Conservation (phyloP, 2,329 filamentous ascomycete genomes). For the Scopulariopsis brevicaulis region DNA sequence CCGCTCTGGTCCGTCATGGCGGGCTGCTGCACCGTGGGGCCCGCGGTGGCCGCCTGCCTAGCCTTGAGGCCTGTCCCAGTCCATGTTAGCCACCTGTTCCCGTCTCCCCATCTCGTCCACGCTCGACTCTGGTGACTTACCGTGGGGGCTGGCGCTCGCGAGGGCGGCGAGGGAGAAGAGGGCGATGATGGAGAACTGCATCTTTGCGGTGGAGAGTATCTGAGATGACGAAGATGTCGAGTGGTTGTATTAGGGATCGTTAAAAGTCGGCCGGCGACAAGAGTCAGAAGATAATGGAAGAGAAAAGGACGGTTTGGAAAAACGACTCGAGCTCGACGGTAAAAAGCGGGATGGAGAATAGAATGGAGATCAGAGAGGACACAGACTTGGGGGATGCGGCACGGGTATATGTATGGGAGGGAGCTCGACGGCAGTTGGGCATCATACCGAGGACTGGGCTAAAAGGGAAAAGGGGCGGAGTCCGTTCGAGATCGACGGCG, state of each 20-base stretch:
- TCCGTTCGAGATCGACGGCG: background rate
- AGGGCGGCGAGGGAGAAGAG: conserved; percentile 33
- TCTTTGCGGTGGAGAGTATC: background rate
- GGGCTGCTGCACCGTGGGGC: conserved; percentile 22
- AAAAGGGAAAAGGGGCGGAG: background rate
- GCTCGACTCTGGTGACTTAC: background rate
- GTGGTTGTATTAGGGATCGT: background rate
- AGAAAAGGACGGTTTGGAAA: background rate
- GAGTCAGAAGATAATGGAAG: background rate
- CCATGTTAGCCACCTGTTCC: background rate
- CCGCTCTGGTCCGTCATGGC: conserved; percentile 35
- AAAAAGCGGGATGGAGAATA: background rate
- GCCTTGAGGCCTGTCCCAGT: background rate
- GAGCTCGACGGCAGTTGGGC: background rate
- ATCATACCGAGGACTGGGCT: background rate
- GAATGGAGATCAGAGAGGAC: background rate
- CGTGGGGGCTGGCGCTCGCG: conserved; percentile 26
- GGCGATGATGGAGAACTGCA: conserved; percentile 34
- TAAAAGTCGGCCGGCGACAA: conserved; percentile 6
- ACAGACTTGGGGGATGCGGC: background rate
- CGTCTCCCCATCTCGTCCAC: background rate
- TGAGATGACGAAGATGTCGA: background rate
- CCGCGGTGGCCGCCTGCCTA: conserved; percentile 5
- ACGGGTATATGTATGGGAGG: conserved; percentile 5
- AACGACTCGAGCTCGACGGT: background rate